phyloP scores from a whole-genome alignment of 73 alveolate species.

The Paramecium caudatum region DNA sequence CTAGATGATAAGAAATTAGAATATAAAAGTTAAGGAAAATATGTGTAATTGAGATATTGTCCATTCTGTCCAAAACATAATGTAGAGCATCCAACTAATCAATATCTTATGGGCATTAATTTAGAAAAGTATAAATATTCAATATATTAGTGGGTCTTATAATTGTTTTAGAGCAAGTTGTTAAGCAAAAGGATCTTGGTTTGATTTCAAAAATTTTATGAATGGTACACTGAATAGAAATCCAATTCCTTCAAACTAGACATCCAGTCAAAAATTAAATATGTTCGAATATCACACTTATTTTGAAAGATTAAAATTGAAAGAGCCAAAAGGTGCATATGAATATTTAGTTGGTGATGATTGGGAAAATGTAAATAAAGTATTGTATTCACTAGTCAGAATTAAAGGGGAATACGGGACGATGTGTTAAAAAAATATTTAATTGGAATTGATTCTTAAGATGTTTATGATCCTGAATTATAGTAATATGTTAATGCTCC shows the following conservation, averaged over 20 bases:
- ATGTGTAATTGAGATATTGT: constrained; percentile 79
- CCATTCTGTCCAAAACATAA: constrained; percentile 91
- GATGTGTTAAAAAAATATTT: constrained; percentile 32
- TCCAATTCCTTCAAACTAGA: not conserved
- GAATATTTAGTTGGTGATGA: constrained; percentile 59
- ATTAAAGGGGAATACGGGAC: constrained; percentile 42
- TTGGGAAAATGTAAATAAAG: constrained; percentile 43
- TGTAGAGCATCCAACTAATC: constrained; percentile 79
- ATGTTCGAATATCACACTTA: constrained; percentile 62
- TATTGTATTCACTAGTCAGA: constrained; percentile 60
- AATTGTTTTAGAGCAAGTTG: constrained; percentile 89
- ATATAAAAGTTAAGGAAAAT: not conserved
- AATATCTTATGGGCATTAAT: constrained; percentile 78
- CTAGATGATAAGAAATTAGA: constrained; percentile 28
- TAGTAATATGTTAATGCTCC: constrained; percentile 12
- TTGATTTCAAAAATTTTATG: constrained; percentile 83
- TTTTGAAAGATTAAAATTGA: constrained; percentile 27
- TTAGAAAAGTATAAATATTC: constrained; percentile 9
- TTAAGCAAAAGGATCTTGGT: constrained; percentile 89
- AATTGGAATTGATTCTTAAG: constrained; percentile 62
- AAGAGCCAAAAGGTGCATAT: constrained; percentile 57
- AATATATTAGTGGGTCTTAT: constrained; percentile 81
- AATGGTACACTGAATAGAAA: constrained; percentile 44
- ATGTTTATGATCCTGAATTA: not conserved
- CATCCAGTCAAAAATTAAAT: not conserved